Conservation (phyloP, 2,329 filamentous ascomycete genomes). For the Colletotrichum chlorophyti region DNA sequence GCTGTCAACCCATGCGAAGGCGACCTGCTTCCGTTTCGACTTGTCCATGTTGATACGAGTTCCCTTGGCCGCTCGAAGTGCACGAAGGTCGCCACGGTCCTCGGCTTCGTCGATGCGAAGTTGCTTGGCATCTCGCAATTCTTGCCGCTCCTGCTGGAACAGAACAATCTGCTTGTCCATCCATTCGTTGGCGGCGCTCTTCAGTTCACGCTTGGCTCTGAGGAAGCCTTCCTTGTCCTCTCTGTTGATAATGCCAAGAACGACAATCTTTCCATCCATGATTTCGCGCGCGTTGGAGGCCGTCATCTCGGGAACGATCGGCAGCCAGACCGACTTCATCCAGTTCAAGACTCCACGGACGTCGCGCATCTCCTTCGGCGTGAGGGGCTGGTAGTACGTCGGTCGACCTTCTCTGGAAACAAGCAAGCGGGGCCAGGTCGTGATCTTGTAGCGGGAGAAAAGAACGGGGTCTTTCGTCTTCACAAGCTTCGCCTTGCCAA, state of each 20-base stretch:
- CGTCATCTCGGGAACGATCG: constrained; percentile 92
- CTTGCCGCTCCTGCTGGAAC: constrained; percentile 92
- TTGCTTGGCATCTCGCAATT: constrained; percentile 92
- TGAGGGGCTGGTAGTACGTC: constrained; percentile 86
- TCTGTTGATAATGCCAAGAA: constrained; percentile 85
- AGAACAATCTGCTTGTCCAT: constrained; percentile 94
- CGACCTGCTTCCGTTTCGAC: constrained; percentile 84
- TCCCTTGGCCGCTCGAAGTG: constrained; percentile 84
- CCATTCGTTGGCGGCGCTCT: constrained; percentile 95
- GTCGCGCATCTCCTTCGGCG: constrained; percentile 92
- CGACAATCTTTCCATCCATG: constrained; percentile 94
- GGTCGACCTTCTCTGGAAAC: constrained; percentile 89
- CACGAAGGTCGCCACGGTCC: constrained; percentile 89
- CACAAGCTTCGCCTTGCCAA: constrained; percentile 90
- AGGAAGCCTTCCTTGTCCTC: constrained; percentile 81
- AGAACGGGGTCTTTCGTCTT: constrained; percentile 84
- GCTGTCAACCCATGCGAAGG: constrained; percentile 97
- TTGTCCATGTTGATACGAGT: constrained; percentile 92
- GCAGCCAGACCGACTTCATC: constrained; percentile 97
- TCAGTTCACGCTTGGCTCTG: constrained; percentile 84
- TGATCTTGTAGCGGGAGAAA: constrained; percentile 88
- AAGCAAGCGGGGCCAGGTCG: constrained; percentile 92
- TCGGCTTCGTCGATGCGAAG: constrained; percentile 95
- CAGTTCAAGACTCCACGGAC: constrained; percentile 78
- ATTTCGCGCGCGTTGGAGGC: constrained; percentile 91